Evolutionary conservation across 192 early-diverging fungal species (phyloP), one percentile per base, ranked within the genome.

Genomic region (Anaeromyces robustus): DNA sequence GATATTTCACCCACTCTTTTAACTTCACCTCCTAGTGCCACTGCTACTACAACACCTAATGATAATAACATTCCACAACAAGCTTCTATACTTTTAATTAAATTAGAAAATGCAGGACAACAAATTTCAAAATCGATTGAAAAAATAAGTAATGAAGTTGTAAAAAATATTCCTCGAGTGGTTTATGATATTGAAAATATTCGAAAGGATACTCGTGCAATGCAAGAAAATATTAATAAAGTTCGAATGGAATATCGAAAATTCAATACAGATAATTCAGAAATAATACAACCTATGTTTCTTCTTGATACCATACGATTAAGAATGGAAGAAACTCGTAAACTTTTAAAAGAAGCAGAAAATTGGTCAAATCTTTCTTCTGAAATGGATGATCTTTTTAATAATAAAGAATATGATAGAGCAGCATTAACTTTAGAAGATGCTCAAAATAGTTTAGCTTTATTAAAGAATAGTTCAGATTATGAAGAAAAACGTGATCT

Each of bases 281-380:
- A 13, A 81, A 41, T 29, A 80, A 83, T 82, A 80, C 43, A 30
- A 89, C 93, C 0, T 83, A 94, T 79, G 92, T 92, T 39, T 84
- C 86, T 78, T 84, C 81, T 93, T 7, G 93, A 93, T 84, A 82
- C 87, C 2, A 91, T 93, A 77, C 87, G 92, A 29, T 86, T 85
- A 12, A 83, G 94, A 2, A 95, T 95, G 94, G 89, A 91, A 79
- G 81, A 82, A 6, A 91, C 92, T 30, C 83, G 88, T 26, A 81
- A 86, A n/a, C 79, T 89, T 2, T 82, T 95, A 0, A 86, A 88
- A 78, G 93, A 95, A 80, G 90, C 93, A 1, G 93, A 95, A 78
- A 94, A 92, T 83, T 95, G 94, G 94, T 90, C 82, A 31, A 92
- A 92, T 31, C 88, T 95, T 41, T 87, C 91, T 30, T 81, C 86